Base-by-base conservation (phyloP, 2,329 filamentous ascomycete species). In the Coniella lustricola region DNA sequence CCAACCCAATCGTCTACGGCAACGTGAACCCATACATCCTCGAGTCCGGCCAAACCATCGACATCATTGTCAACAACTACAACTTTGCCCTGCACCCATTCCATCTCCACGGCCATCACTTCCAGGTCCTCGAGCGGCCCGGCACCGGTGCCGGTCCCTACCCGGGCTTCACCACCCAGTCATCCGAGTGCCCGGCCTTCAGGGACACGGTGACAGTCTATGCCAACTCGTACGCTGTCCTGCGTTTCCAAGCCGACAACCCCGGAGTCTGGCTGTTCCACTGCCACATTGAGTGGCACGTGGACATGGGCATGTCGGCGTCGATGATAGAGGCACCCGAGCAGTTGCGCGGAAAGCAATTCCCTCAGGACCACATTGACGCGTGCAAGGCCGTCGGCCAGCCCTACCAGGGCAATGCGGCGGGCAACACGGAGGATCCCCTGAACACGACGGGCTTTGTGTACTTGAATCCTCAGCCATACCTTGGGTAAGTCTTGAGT, bases 201-300 rank as follows among this genome's bases (percentile, higher is more conserved):
- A 62, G 67, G 40, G 70, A 73, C 49, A 69, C 65, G 3, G 52
- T 73, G 9, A 34, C 57, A 39, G 58, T 74, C 51, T 66, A 67
- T 54, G 57, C 63, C 41, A 60, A 66, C 46, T 73, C 70, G 36
- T 72, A 73, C 55, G 67, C 70, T 20, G 71, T 79, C 14, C 59
- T 80, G 25, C 74, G 75, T 17, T 77, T 78, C 62, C 59, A 63
- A 50, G 70, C 72, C 2, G 65, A 70, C 42, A 78, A 79, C 57
- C 75, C 76, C 0, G 77, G 76, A 17, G 67, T 75, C 22, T 79
- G 73, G 64, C 60, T 79, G 32, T 71, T 79, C 63, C 76, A 80
- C 60, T 80, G 76, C 63, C 76, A 81, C 60, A 76, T 81, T 45
- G 75, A 78, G 56, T 81, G 75, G 78, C 80, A 84, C 57, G 73